Base-by-base conservation (phyloP, 495 filamentous ascomycete genomes). In the Talaromyces liani region DNA sequence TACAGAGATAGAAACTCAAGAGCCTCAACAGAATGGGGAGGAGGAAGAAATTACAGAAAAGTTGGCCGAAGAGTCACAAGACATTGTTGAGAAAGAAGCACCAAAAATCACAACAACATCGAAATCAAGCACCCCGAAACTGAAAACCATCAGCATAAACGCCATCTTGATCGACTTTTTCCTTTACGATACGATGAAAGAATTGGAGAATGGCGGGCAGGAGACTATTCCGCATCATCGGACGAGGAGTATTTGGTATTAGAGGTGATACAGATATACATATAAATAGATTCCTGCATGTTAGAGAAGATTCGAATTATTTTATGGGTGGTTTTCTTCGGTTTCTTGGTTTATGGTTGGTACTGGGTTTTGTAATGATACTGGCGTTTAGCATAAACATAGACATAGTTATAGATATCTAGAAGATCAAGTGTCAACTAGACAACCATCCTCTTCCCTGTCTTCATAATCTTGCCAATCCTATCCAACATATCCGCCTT, bases 231-330 rank as follows among this genome's bases (percentile, higher is more conserved):
- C 91, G n/a, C 93, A 97, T 74, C 93, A 98, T 74, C 82, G 93
- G 65, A 96, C 92, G 27, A 84, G 93, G 68, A 94, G 92, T 67
- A 97, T 98, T 65, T 98, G 93, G 93, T 98, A 98, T 77, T 98
- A 69, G 79, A 45, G 20, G 8, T n/a, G n/a, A n/a, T n/a, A 16
- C 27, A 31, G 0, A 31, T 49, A 1, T n/a, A 54, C 1, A 24
- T 54, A 24, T 56, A 56, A 6, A 56, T 56, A 29, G 53, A 56
- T 56, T 56, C 6, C n/a, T 49, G 8, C 53, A 54, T 54, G 24
- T 56, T 56, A 56, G 53, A 56, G 36, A 36, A 41, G n/a, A 53
- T 3, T 53, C 56, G 14, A 20, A 36, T 22, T 58, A 36, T 12
- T 29, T 1, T 9, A 8, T 12, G 53, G 53, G 53, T 56, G 53